Conservation (phyloP, 2,329 filamentous ascomycete genomes). For the Scedosporium minutisporum region DNA sequence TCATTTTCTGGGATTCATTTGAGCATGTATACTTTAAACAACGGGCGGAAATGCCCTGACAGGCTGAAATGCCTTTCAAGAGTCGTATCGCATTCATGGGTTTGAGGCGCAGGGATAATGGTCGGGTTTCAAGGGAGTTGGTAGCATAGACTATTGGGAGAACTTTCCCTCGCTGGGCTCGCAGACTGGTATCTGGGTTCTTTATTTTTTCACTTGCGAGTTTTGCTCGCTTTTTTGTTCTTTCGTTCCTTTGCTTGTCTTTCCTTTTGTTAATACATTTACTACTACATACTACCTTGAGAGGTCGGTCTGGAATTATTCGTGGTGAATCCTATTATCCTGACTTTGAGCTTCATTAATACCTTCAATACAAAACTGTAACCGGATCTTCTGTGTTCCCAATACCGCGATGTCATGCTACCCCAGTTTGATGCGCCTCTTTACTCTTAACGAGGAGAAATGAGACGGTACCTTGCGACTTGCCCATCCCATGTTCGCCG, state of each 20-base stretch:
- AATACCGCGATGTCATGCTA: neutral
- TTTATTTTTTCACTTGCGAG: neutral
- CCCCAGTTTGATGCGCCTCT: neutral
- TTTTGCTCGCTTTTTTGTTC: constrained; percentile 2
- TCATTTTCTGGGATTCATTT: neutral
- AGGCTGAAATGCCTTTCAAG: neutral
- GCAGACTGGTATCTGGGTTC: neutral
- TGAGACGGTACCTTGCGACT: neutral
- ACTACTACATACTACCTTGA: neutral
- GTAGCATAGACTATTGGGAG: constrained; percentile 3
- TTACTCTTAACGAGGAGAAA: neutral
- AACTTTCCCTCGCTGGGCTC: neutral
- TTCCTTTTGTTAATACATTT: neutral
- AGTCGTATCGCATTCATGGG: neutral
- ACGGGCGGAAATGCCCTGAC: neutral
- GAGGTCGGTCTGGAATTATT: neutral
- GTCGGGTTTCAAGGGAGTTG: constrained; percentile 4
- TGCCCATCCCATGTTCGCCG: neutral
- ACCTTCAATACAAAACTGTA: too few relatives aligned
- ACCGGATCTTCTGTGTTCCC: neutral
- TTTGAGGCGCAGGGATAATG: constrained; percentile 5
- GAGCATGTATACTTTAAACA: neutral
- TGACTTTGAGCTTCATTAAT: neutral
- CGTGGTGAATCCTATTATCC: neutral
- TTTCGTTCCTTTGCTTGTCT: neutral